Evolutionary conservation across 2,329 filamentous ascomycete genomes (phyloP).

Genomic region (Plectosphaerella sp.): DNA sequence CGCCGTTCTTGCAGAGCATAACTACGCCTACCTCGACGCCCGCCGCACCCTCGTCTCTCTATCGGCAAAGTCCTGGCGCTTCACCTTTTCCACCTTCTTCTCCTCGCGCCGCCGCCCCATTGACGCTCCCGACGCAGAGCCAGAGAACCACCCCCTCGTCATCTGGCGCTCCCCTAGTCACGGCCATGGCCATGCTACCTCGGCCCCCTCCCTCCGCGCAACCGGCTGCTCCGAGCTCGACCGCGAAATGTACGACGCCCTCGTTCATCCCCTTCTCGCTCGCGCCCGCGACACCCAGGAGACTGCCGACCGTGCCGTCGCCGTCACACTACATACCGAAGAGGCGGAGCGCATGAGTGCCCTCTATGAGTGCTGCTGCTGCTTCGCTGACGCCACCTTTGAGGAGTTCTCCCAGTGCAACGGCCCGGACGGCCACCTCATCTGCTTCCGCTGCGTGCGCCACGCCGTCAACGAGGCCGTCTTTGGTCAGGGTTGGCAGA

Average conservation of each 20-base stretch:
- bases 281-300: constrained; percentile 38
- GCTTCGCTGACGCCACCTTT: constrained; percentile 66
- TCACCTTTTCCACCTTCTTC: constrained; percentile 67
- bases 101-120: constrained; percentile 54
- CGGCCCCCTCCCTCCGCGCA: constrained; percentile 56
- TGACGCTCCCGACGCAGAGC: constrained; percentile 43
- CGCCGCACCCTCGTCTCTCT: constrained; percentile 65
- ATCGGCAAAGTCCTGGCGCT: constrained; percentile 72
- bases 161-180: constrained; percentile 54
- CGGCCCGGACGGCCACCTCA: constrained; percentile 57
- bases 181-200: constrained; percentile 32
- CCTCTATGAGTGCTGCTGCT: constrained; percentile 71
- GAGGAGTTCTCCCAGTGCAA: constrained; percentile 73
- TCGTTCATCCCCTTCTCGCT: constrained; percentile 49
- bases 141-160: constrained; percentile 59
- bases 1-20: constrained; percentile 75
- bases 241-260: constrained; percentile 53
- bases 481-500: constrained; percentile 88
- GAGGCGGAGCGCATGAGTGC: constrained; percentile 55
- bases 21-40: constrained; percentile 72
- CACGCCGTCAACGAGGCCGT: constrained; percentile 80
- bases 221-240: constrained; percentile 64
- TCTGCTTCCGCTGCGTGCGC: constrained; percentile 80
- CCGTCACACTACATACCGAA: constrained; percentile 48
- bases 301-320: constrained; percentile 47